Evolutionary conservation across 148 eudicot genomes (phyloP).

Genomic region (Heliosperma pusillum): DNA sequence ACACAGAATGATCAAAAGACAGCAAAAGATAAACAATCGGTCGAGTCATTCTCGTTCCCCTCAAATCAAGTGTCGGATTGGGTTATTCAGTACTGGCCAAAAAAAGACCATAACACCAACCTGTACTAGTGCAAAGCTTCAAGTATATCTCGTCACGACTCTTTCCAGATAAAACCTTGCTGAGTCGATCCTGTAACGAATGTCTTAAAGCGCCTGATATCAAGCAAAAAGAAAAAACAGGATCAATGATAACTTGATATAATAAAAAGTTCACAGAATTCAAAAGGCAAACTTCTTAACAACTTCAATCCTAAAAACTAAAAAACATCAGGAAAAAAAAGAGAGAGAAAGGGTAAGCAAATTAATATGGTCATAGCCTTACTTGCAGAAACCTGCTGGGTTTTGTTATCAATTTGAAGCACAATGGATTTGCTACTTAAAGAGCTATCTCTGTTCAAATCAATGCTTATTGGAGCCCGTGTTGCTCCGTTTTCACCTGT

Average conservation of each 20-base stretch:
- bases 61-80: no score
- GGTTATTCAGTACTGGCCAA: background rate
- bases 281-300: background rate
- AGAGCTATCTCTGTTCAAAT: conserved; percentile 70
- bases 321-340: background rate
- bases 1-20: conserved; percentile 10
- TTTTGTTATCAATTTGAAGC: conserved; percentile 86
- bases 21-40: conserved; percentile 1
- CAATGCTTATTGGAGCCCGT: conserved; percentile 91
- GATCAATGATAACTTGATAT: background rate
- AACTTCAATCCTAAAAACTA: background rate
- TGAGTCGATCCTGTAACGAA: conserved; percentile 90
- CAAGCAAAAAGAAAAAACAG: conserved; percentile 22
- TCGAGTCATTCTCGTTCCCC: no score
- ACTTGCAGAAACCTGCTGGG: conserved; percentile 95
- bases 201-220: conserved; percentile 85
- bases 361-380: conserved; percentile 31
- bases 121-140: conserved; percentile 88
- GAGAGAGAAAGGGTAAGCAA: conserved; percentile 13
- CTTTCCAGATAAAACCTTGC: conserved; percentile 75
- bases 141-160: conserved; percentile 78
- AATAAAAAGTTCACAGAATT: background rate
- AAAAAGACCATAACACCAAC: conserved; percentile 28
- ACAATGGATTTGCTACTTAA: conserved; percentile 80
- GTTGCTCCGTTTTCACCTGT: conserved; percentile 99